phyloP scores from a whole-genome alignment of 306 rosid species.

The Vigna unguiculata region DNA sequence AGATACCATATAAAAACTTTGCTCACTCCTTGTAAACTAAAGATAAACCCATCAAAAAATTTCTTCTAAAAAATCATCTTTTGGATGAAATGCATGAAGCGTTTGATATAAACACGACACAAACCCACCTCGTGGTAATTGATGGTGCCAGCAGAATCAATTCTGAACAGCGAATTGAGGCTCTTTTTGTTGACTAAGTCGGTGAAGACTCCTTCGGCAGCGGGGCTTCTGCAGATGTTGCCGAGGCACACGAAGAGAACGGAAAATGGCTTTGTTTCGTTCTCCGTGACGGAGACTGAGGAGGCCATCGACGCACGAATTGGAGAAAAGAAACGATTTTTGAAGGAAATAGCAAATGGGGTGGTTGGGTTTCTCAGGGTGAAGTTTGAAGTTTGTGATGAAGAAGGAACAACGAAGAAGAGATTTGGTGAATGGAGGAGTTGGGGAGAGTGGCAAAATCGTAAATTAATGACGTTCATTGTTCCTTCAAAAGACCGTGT shows the following conservation, averaged over 20 bases:
- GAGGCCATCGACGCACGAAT: constrained; percentile 68
- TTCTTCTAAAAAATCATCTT: neutral
- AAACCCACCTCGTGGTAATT: constrained; percentile 74
- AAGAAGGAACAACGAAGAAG: constrained; percentile 28
- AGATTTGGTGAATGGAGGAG: constrained; percentile 18
- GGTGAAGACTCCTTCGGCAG: constrained; percentile 92
- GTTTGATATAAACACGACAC: neutral
- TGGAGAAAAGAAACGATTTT: constrained; percentile 40
- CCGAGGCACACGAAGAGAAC: constrained; percentile 89
- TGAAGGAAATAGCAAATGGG: constrained; percentile 37
- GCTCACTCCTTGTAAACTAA: neutral
- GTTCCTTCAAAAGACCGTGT: constrained; percentile 27
- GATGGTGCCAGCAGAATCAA: constrained; percentile 94
- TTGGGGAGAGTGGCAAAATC: constrained; percentile 56
- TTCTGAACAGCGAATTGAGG: constrained; percentile 63
- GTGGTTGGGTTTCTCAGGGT: constrained; percentile 39
- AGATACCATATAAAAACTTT: neutral
- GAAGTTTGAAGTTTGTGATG: constrained; percentile 33
- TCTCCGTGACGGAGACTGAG: constrained; percentile 50
- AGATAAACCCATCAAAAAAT: neutral
- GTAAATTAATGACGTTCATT: constrained; percentile 49
- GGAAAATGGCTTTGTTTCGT: constrained; percentile 63
- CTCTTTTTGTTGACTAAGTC: constrained; percentile 75
- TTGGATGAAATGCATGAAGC: neutral
- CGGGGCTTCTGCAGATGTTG: constrained; percentile 93